These are phyloP conservation scores for Trichoderma gamsii DNA, from an alignment of 495 filamentous ascomycete genomes.

Conservation along the genomic window DNA sequence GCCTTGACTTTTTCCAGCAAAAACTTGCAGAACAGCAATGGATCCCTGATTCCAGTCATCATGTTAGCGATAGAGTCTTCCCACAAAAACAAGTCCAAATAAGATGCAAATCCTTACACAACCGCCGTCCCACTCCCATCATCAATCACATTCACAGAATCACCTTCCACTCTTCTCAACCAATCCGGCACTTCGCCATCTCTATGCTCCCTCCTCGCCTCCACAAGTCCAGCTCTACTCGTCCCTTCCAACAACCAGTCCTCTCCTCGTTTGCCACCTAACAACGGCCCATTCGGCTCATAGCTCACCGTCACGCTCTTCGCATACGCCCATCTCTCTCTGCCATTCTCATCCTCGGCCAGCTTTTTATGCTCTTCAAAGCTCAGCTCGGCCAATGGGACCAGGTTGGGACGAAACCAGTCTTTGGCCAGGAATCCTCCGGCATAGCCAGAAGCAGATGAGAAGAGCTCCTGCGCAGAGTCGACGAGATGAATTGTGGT, in stretches of 20 bases:
- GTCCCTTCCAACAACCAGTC: constrained; percentile 60
- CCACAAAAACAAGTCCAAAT: constrained; percentile 11
- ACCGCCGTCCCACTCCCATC: constrained; percentile 59
- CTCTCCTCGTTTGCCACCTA: constrained; percentile 34
- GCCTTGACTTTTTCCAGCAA: constrained; percentile 51
- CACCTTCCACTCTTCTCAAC: constrained; percentile 49
- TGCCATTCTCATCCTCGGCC: constrained; percentile 55
- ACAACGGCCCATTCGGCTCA: constrained; percentile 20
- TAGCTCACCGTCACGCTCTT: constrained; percentile 55
- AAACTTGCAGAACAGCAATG: constrained; percentile 55
- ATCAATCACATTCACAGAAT: constrained; percentile 55
- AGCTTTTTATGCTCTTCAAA: constrained; percentile 62
- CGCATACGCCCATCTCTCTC: constrained; percentile 63
- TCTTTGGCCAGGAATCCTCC: constrained; percentile 70
- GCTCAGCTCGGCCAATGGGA: constrained; percentile 56
- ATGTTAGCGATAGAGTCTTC: neutral
- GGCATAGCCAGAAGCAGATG: constrained; percentile 65
- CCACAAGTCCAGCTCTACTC: constrained; percentile 56
- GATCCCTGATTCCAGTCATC: constrained; percentile 30
- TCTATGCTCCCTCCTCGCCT: constrained; percentile 27
- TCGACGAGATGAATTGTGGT: constrained; percentile 65
- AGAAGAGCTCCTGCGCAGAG: constrained; percentile 56
- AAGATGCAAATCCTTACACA: constrained; percentile 38
- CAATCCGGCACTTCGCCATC: constrained; percentile 43
- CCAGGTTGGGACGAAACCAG: constrained; percentile 55